phyloP scores from a whole-genome alignment of 345 rosid genomes.

The Odontarrhena argentea region DNA sequence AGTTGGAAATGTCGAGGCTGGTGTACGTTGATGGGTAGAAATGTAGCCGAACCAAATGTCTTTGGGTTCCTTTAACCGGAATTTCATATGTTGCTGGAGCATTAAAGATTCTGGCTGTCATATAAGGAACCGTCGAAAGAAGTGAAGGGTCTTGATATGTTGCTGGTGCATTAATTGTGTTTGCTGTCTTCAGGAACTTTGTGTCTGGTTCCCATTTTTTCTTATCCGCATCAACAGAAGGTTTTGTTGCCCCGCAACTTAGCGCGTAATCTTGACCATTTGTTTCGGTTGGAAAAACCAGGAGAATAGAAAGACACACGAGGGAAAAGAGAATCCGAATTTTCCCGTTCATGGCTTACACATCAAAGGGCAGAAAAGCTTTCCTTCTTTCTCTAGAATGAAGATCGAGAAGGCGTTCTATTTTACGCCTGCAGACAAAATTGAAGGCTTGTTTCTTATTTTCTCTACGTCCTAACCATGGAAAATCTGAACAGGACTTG shows the following conservation, averaged over 20 bases:
- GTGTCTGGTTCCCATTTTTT: conserved; percentile 63
- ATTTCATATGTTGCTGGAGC: conserved; percentile 57
- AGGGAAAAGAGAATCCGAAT: conserved; percentile 32
- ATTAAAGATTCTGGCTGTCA: conserved; percentile 71
- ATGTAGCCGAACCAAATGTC: conserved; percentile 57
- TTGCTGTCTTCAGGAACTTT: conserved; percentile 47
- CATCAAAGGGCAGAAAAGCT: conserved; percentile 18
- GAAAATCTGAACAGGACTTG: conserved; percentile 19
- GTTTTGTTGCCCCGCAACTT: conserved; percentile 57
- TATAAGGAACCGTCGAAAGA: conserved; percentile 61
- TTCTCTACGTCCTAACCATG: conserved; percentile 23
- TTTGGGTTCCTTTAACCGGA: conserved; percentile 45
- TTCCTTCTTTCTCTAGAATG: not conserved
- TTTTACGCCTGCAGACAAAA: not conserved
- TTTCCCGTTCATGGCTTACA: conserved; percentile 47
- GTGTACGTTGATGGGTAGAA: conserved; percentile 70
- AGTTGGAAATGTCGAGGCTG: conserved; percentile 46
- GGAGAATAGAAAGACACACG: conserved; percentile 39
- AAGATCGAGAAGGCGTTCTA: not conserved
- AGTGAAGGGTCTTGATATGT: conserved; percentile 70
- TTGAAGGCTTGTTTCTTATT: not conserved
- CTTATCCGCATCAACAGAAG: conserved; percentile 56
- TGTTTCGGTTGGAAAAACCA: conserved; percentile 29
- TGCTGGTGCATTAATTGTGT: conserved; percentile 49
- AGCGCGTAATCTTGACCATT: conserved; percentile 39